These are phyloP conservation scores for Allium fistulosum DNA, from an alignment of 106 monocot species.

Conservation along the genomic window DNA sequence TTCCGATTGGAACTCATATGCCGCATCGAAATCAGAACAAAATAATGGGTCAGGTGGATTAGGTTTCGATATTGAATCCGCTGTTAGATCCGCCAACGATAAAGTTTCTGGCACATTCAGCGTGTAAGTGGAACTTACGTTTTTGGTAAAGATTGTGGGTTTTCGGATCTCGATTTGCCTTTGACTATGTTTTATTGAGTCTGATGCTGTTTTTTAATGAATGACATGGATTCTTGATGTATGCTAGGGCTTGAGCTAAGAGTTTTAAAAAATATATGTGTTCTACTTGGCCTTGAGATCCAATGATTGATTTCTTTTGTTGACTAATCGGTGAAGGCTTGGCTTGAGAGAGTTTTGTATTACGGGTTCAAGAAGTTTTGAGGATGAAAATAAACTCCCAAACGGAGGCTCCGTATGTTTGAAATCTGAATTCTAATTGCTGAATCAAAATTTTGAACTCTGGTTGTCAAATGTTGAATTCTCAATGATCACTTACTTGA, in stretches of 20 bases:
- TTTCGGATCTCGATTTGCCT: no score
- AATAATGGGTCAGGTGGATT: slow-evolving; percentile 8
- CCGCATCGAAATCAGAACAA: slow-evolving; percentile 12
- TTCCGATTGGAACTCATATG: slow-evolving; percentile 36
- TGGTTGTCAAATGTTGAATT: no score
- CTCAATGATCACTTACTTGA: no score
- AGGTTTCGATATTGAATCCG: slow-evolving; percentile 30
- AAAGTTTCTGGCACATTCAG: slow-evolving; percentile 34
- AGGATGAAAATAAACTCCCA: no score
- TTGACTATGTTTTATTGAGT: not conserved
- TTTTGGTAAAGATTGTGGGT: not conserved
- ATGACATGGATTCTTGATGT: not conserved
- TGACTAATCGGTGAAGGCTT: not conserved
- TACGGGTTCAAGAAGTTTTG: no score
- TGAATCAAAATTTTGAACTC: no score
- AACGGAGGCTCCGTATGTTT: no score
- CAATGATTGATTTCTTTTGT: not conserved
- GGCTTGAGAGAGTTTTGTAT: no score
- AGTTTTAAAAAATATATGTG: not conserved
- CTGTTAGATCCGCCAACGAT: slow-evolving; percentile 32
- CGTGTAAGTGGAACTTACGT: slow-evolving; percentile 9
- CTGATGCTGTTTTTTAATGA: not conserved
- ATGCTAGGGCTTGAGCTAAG: not conserved
- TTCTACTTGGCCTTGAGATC: not conserved
- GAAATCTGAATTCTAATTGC: no score